These are phyloP conservation scores for Zoysia japonica DNA, from an alignment of 176 grass and related monocot species.

Conservation along the genomic window DNA sequence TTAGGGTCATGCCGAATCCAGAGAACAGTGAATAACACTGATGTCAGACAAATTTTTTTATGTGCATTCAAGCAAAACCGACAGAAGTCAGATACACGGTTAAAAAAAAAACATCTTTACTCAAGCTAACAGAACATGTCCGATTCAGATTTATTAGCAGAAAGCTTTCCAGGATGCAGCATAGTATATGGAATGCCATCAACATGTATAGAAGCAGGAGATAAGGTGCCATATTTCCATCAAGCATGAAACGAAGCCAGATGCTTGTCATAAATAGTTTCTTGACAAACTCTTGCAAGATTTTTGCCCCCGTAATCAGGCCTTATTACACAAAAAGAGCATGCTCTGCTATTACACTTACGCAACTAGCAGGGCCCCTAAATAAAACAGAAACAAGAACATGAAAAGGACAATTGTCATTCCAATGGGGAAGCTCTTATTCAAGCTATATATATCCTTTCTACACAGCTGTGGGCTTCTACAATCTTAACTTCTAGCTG, in stretches of 20 bases:
- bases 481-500: constrained; percentile 36
- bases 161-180: not conserved
- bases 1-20: no score
- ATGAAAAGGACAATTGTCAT: constrained; percentile 16
- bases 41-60: not conserved
- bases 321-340: constrained; percentile 34
- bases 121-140: not conserved
- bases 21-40: no score
- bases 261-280: constrained; percentile 22
- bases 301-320: constrained; percentile 26
- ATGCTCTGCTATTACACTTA: constrained; percentile 25
- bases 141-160: not conserved
- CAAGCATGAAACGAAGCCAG: constrained; percentile 6
- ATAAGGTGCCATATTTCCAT: not conserved
- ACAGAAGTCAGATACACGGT: not conserved
- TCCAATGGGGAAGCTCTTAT: constrained; percentile 47
- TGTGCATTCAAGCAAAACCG: not conserved
- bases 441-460: constrained; percentile 47
- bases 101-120: not conserved
- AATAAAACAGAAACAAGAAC: not conserved
- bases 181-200: not conserved
- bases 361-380: not conserved
- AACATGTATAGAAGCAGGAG: not conserved
- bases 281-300: constrained; percentile 30
- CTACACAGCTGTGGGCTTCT: constrained; percentile 53